These are phyloP conservation scores for Athelia psychrophila DNA, from an alignment of 1,284 basidiomycete genomes.

Conservation along the genomic window DNA sequence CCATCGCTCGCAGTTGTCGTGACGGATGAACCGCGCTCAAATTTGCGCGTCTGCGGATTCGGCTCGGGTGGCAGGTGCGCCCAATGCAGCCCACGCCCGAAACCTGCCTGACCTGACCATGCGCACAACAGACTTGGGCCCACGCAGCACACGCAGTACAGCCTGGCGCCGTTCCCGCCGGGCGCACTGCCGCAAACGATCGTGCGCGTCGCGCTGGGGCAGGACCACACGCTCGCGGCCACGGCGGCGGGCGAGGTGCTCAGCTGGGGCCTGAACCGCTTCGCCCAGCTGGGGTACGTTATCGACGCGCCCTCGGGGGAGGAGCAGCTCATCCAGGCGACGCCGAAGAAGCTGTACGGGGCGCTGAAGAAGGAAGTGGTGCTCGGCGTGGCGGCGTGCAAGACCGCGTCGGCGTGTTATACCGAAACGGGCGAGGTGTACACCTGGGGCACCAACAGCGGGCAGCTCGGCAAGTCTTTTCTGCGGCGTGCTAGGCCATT, in stretches of 20 bases:
- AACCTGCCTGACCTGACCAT: constrained; percentile 7
- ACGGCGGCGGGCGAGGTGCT: constrained; percentile 81
- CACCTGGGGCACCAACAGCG: constrained; percentile 95
- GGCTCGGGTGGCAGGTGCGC: constrained; percentile 76
- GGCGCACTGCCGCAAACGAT: constrained; percentile 44
- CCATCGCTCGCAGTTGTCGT: constrained; percentile 48
- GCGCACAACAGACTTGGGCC: constrained; percentile 63
- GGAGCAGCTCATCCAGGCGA: constrained; percentile 69
- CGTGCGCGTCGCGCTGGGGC: constrained; percentile 77
- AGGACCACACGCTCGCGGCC: constrained; percentile 91
- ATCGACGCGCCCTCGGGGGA: constrained; percentile 50
- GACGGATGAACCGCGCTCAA: constrained; percentile 71
- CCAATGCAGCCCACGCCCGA: background rate
- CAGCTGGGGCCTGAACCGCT: constrained; percentile 90
- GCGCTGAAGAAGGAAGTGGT: constrained; percentile 81
- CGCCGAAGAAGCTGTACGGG: constrained; percentile 76
- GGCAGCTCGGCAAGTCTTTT: constrained; percentile 83
- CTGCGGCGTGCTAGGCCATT: too few species aligned
- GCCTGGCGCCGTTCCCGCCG: constrained; percentile 59
- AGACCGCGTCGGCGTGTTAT: constrained; percentile 89
- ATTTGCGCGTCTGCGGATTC: constrained; percentile 84
- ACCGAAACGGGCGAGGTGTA: constrained; percentile 75
- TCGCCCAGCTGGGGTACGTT: constrained; percentile 85
- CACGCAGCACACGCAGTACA: constrained; percentile 79
- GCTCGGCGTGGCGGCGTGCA: constrained; percentile 84